Base-by-base conservation (phyloP, 1,284 basidiomycete species). In the Heterobasidion annosum region DNA sequence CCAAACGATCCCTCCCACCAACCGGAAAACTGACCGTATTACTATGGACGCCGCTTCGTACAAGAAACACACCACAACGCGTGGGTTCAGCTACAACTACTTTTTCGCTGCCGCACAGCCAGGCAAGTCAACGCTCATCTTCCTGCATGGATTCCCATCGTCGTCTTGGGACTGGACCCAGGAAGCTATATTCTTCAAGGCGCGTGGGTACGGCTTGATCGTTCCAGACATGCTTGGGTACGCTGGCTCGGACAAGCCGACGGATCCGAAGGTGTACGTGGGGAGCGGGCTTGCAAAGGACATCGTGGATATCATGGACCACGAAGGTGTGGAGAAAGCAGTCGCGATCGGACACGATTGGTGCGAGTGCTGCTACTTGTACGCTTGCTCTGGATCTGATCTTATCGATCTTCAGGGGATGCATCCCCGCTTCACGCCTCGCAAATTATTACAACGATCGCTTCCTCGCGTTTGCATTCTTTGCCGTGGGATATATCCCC, bases 161-260 rank as follows among this genome's bases (percentile, higher is more conserved):
- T 69, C 70, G 1, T 69, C 76, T 0, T 64, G 64, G 49, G 70
- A 76, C 55, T 82, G 79, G 79, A 64, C 68, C 34, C 61, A 70
- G 56, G 72, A 78, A 54, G 70, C 77, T 48, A 57, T 65, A 1
- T 73, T 69, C 60, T 77, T 81, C 67, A 53, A 67, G 40, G 59
- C 62, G 13, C 61, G 65, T 25, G 79, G 79, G 2, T 80, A 75
- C 59, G 70, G 76, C n/a, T 60, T 81, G 51, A 63, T 82, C 56
- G 76, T 72, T 2, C 79, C 77, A 8, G 78, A 81, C 63, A 70
- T 76, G 68, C 71, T 81, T 9, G 80, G 79, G 5, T 81, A 80
- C 54, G 78, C 76, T 13, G 72, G 70, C 3, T 78, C 77, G 15
- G 73, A 73, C 59, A 79, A 77, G 59, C 80, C 79, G 1, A 61